phyloP scores from a whole-genome alignment of 805 yeast species.

The Ascoidea rubescens region DNA sequence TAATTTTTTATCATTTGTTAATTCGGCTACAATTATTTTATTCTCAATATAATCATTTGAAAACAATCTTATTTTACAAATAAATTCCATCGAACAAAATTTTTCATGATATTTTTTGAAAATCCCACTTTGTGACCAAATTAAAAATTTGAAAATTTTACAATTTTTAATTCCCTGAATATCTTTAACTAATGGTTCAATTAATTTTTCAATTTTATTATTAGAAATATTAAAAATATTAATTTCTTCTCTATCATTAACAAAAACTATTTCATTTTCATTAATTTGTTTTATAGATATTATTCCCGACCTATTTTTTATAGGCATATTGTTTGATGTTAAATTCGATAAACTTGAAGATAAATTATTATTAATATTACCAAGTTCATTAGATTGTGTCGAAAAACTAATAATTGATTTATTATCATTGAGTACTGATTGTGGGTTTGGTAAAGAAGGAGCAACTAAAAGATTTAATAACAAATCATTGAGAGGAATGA shows the following conservation, averaged over 20 bases:
- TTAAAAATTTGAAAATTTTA: conserved; percentile 18
- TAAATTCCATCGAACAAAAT: conserved; percentile 7
- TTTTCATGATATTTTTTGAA: conserved; percentile 19
- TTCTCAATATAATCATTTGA: conserved; percentile 23
- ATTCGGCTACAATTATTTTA: conserved; percentile 27
- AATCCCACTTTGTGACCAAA: conserved; percentile 30
- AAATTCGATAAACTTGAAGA: not conserved
- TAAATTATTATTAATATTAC: no score
- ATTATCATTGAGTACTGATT: no score
- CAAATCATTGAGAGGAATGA: not conserved
- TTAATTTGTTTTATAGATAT: conserved; percentile 19
- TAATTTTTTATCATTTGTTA: conserved; percentile 15
- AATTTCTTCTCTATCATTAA: conserved; percentile 14
- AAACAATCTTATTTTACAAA: not conserved
- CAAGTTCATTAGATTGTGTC: not conserved
- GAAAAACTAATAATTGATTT: not conserved
- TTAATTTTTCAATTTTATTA: conserved; percentile 13
- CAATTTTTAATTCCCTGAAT: conserved; percentile 26
- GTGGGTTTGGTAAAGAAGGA: not conserved
- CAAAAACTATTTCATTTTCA: conserved; percentile 17
- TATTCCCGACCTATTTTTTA: conserved; percentile 15
- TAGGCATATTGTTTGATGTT: not conserved
- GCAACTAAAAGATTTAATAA: not conserved
- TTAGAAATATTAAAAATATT: conserved; percentile 1
- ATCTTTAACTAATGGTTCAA: conserved; percentile 23